A percentile compares a stretch with the other conserved stretches of the same genome.
Conservation (phyloP, 1,139 yeast species). For the Yamadazyma kanchanaburiensis region DNA sequence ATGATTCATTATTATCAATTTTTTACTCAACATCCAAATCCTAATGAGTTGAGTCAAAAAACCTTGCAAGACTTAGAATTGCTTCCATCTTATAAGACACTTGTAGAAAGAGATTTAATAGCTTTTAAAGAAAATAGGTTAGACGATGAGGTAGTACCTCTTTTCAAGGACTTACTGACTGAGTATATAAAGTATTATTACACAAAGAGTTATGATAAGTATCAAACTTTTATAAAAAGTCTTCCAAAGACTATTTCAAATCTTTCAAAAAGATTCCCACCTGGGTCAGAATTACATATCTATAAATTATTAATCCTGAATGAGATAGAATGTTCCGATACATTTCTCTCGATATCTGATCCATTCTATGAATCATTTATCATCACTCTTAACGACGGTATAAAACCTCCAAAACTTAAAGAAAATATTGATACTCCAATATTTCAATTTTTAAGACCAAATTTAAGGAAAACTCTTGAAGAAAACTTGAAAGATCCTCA, state of each 20-base stretch:
- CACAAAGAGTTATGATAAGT: conserved; percentile 5
- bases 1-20: conserved; percentile 71
- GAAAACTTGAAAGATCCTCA: conserved; percentile 28
- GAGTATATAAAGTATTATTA: too few relatives aligned
- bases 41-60: conserved; percentile 32
- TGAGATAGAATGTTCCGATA: too few relatives aligned
- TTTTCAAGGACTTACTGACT: too few relatives aligned
- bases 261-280: too few relatives aligned
- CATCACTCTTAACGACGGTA: conserved; percentile 29
- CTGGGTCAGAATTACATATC: conserved; percentile 1
- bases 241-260: background rate
- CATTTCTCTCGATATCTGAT: conserved; percentile 17
- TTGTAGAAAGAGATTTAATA: conserved; percentile 25
- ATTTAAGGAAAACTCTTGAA: conserved; percentile 30
- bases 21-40: too few relatives aligned
- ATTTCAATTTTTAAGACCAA: conserved; percentile 39
- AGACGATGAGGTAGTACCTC: too few relatives aligned
- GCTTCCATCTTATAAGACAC: conserved; percentile 36
- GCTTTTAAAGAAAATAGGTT: too few relatives aligned
- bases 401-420: conserved; percentile 20
- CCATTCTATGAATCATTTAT: conserved; percentile 40
- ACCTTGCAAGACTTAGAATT: conserved; percentile 20
- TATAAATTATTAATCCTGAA: conserved; percentile 4
- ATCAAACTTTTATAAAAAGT: background rate
- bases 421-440: conserved; percentile 40